Evolutionary conservation across 148 eudicot genomes (phyloP), one percentile per base, ranked within the genome.

Genomic region (Spergularia bocconei): DNA sequence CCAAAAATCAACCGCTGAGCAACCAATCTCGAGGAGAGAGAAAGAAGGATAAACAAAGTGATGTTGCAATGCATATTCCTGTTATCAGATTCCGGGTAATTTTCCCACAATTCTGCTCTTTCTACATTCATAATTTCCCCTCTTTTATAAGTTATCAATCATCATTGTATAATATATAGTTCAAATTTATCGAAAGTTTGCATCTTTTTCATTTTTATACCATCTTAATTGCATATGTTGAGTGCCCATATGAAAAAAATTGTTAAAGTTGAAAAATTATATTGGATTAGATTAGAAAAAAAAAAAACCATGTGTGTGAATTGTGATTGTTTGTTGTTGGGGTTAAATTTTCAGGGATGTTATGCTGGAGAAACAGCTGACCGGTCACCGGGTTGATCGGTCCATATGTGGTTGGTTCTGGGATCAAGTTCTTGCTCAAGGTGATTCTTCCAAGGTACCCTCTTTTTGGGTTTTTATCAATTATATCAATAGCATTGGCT

Each of bases 371-470:
- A 93, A 93, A 81, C 96, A 93, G 79, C 87, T 93, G 60, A 88
- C 83, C 0, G 91, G 96, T 13, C 98, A 88, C 78, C 85, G 89
- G 63, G 96, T 93, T 76, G 98, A 93, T 76, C 89, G 96, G 64
- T 77, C 93, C 7, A 93, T 93, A 38, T 93, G 98, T 77, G 89
- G 84, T 79, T 93, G 98, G 96, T 93, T 91, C 61, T 93, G 98
- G 98, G 93, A 87, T 44, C 96, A 93, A 80, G 75, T 83, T 48
- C 71, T 83, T 60, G 63, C 91, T 75, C 93, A 86, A 71, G 93
- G 89, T 78, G 88, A 92, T 89, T 84, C 93, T 55, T 85, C 91
- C 74, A 84, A 88, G 90, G 97, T 89, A 89, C 71, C 78, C 44
- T 11, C 29, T 55, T 54, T 38, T 54, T 29, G 44, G 17, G 3